Conservation (phyloP, 2,329 filamentous ascomycete species). For the Fusarium sp. region DNA sequence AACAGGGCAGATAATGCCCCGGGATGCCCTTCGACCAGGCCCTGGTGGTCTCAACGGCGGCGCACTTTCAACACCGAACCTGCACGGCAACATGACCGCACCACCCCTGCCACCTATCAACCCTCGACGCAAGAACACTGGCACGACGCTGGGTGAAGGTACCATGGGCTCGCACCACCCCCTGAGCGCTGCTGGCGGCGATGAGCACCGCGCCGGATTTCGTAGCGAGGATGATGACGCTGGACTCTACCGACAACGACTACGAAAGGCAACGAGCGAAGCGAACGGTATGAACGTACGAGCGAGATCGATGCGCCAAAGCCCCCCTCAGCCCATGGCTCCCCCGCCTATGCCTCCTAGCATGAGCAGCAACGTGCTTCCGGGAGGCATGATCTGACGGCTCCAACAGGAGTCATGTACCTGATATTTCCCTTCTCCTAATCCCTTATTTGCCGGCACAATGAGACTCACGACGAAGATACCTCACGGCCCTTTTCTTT, state of each 20-base stretch:
- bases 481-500: conserved; percentile 36
- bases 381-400: conserved; percentile 61
- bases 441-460: conserved; percentile 26
- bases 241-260: conserved; percentile 52
- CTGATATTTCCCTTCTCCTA: conserved; percentile 29
- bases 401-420: conserved; percentile 9
- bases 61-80: conserved; percentile 53
- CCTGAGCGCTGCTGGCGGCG: conserved; percentile 35
- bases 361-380: conserved; percentile 49
- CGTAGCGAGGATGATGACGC: conserved; percentile 57
- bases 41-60: conserved; percentile 51
- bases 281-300: conserved; percentile 49
- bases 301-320: conserved; percentile 44
- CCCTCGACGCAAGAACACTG: conserved; percentile 63
- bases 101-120: conserved; percentile 71
- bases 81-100: conserved; percentile 50
- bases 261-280: conserved; percentile 60
- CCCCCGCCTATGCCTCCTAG: conserved; percentile 46
- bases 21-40: conserved; percentile 52
- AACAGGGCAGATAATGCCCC: conserved; percentile 57
- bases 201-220: conserved; percentile 48
- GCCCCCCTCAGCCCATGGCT: conserved; percentile 41
- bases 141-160: conserved; percentile 49
- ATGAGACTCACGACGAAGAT: conserved; percentile 41
- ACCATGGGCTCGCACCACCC: conserved; percentile 33